Evolutionary conservation across 306 rosid species (phyloP).

Genomic region (Luffa aegyptiaca): DNA sequence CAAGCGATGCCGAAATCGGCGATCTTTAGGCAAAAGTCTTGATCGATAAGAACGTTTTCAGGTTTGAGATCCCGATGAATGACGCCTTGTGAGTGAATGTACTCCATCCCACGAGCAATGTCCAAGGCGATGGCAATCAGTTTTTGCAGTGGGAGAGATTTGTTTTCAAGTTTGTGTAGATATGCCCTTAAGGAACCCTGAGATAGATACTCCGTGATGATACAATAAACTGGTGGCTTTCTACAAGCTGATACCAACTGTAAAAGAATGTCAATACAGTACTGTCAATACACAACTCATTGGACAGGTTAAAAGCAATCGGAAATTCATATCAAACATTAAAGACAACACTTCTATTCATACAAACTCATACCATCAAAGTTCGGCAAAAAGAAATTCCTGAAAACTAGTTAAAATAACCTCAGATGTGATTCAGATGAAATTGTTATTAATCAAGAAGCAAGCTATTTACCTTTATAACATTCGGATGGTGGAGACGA

Average conservation of each 20-base stretch:
- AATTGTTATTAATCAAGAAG: background rate
- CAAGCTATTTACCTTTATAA: slow-evolving; percentile 49
- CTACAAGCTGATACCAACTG: slow-evolving; percentile 81
- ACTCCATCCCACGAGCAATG: slow-evolving; percentile 85
- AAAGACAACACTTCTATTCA: background rate
- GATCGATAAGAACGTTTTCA: slow-evolving; percentile 62
- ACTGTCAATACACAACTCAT: slow-evolving; percentile 6
- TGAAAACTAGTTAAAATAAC: background rate
- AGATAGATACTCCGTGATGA: slow-evolving; percentile 65
- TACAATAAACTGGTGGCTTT: slow-evolving; percentile 66
- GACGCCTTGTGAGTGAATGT: slow-evolving; percentile 77
- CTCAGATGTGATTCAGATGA: background rate
- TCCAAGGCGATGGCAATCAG: slow-evolving; percentile 65
- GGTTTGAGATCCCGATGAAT: slow-evolving; percentile 95
- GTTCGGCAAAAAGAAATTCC: background rate
- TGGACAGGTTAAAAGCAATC: background rate
- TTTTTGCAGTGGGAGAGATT: slow-evolving; percentile 39
- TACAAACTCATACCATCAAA: background rate
- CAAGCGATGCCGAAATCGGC: slow-evolving; percentile 97
- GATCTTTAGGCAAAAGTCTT: slow-evolving; percentile 50
- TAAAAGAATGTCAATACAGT: slow-evolving; percentile 8
- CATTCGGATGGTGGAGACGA: slow-evolving; percentile 65
- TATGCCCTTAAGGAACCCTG: slow-evolving; percentile 89
- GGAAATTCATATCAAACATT: background rate
- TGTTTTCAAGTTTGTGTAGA: slow-evolving; percentile 60